Percentiles rank a stretch among this genome's conserved stretches.
Evolutionary conservation across 345 rosid species (phyloP).

Genomic region (Aquilaria sinensis): DNA sequence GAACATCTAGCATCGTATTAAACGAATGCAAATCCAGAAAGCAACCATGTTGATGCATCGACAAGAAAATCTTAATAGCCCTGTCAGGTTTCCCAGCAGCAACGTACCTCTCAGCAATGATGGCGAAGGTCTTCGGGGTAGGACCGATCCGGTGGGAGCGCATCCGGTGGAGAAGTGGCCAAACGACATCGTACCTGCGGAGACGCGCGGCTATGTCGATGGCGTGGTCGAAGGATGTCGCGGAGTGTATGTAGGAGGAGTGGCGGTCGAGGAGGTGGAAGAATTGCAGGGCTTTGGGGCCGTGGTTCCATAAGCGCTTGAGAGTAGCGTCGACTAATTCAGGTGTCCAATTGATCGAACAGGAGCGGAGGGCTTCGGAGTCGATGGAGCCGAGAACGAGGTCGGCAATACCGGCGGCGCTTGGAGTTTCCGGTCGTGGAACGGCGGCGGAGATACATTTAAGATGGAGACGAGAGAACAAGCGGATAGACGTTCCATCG

Average conservation of each 20-base stretch:
- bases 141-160: constrained; percentile 63
- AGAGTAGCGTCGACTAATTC: constrained; percentile 53
- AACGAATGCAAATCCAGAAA: constrained; percentile 66
- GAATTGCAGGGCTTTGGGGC: constrained; percentile 74
- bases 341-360: constrained; percentile 52
- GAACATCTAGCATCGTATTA: constrained; percentile 74
- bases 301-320: constrained; percentile 84
- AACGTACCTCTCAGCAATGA: constrained; percentile 69
- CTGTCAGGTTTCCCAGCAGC: constrained; percentile 68
- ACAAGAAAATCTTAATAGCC: constrained; percentile 64
- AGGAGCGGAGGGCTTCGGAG: constrained; percentile 30
- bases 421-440: constrained; percentile 14
- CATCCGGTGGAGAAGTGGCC: constrained; percentile 60
- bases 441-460: constrained; percentile 8
- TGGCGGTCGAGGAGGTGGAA: constrained; percentile 46
- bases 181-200: constrained; percentile 40
- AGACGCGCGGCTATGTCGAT: constrained; percentile 80
- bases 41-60: constrained; percentile 83
- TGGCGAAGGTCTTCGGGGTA: constrained; percentile 59
- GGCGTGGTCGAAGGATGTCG: constrained; percentile 80
- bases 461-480: no score
- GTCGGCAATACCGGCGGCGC: constrained; percentile 22
- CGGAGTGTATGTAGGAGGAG: constrained; percentile 41
- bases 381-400: constrained; percentile 36
- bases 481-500: no score